phyloP scores from a whole-genome alignment of 306 rosid species.

The Cicer bijugum region DNA sequence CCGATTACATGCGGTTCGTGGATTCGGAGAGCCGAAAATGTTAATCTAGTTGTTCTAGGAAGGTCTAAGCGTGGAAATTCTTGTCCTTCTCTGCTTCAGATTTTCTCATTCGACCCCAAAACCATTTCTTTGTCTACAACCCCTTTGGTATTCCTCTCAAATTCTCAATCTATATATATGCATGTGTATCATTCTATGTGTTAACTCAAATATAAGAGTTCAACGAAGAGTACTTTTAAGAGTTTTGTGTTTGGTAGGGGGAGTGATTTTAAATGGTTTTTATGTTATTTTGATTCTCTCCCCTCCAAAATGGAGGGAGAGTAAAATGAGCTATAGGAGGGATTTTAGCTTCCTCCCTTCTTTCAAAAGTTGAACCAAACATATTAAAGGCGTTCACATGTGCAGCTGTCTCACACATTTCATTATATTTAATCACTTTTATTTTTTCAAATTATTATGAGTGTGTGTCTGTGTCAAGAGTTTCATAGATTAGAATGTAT shows the following conservation, averaged over 20 bases:
- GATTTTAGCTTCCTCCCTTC: too few relatives aligned
- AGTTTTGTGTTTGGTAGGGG: too few relatives aligned
- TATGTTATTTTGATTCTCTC: too few relatives aligned
- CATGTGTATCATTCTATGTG: background rate
- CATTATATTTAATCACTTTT: too few relatives aligned
- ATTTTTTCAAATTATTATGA: too few relatives aligned
- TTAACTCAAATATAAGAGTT: background rate
- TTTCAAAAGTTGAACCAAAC: too few relatives aligned
- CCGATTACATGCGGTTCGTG: conserved; percentile 82
- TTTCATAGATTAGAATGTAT: background rate
- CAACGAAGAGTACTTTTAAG: too few relatives aligned
- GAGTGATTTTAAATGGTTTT: too few relatives aligned
- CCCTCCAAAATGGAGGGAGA: too few relatives aligned
- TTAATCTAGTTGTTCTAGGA: conserved; percentile 61
- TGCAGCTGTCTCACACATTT: too few relatives aligned
- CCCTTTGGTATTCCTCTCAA: conserved; percentile 65
- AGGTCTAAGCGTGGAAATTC: conserved; percentile 63
- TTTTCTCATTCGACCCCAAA: conserved; percentile 77
- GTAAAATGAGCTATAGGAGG: too few relatives aligned
- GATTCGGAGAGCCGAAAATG: conserved; percentile 90
- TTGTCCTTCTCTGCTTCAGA: conserved; percentile 66
- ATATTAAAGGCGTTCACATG: too few relatives aligned
- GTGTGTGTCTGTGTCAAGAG: background rate
- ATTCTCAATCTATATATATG: background rate
- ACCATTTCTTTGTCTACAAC: conserved; percentile 66